Evolutionary conservation across 768 basidiomycete species (phyloP), one percentile per base, ranked within the genome.

Genomic region (Multifurca ochricompacta): DNA sequence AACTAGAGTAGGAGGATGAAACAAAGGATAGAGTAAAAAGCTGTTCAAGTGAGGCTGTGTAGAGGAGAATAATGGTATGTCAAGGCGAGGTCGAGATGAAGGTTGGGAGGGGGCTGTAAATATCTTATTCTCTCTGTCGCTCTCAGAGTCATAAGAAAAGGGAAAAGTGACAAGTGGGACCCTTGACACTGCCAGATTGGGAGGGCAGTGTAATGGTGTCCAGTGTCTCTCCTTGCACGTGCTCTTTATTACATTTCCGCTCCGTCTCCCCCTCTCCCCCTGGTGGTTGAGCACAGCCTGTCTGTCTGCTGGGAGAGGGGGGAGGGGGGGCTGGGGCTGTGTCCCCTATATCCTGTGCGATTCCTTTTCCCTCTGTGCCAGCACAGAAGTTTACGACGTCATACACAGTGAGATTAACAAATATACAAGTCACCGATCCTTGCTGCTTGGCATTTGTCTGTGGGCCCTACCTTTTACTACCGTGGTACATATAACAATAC

Each of bases 31-130:
- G 14, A n/a, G 30, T 31, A 27, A 30, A 50, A 32, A 52, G 56
- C 56, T 57, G 56, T 57, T 30, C 50, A 27, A 13, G 37, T 3
- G 55, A 47, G 55, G 55, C 55, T 6, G 50, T 56, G 55, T 32
- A 25, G 11, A 43, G 18, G 44, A 46, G 19, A 37, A 19, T 46
- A 30, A 37, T 28, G 40, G 6, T 41, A 41, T n/a, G n/a, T n/a
- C n/a, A n/a, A n/a, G n/a, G 40, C 25, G 40, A 37, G 35, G 54
- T 34, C 10, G n/a, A 37, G 44, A 27, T 28, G 37, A 39, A 21
- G 39, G 54, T 13, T 37, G 25, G 6, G 42, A 25, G 18, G 31
- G 32, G 32, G 13, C 9, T 16, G 41, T 37, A 14, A 50, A 47
- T 25, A 45, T 31, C 34, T 6, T 16, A n/a, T n/a, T n/a, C n/a